Base-by-base conservation (phyloP, 2,329 filamentous ascomycete species). In the Aspergillus fijiensis region DNA sequence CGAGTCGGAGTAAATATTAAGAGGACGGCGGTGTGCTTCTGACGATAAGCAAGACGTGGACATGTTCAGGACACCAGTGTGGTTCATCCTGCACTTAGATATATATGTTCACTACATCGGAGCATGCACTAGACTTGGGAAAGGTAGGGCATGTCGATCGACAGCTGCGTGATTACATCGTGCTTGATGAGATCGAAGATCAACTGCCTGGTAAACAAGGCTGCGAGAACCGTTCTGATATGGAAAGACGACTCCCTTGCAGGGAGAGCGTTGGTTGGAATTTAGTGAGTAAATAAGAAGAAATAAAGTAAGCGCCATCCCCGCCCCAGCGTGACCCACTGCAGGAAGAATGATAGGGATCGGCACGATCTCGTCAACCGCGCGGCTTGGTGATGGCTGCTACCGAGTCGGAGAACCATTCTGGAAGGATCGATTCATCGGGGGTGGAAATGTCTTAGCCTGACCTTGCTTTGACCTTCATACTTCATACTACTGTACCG, bases 291-390 rank as follows among this genome's bases (percentile, higher is more conserved):
- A 66, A 57, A 62, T 63, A 57, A 66, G 60, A 55, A 55, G 57
- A 58, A 67, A 64, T 67, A 67, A 64, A 60, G 63, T 67, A 67
- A 56, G 59, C 66, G 61, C 64, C 63, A 67, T 66, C 64, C 60
- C 63, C 55, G 61, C 60, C 33, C 62, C 51, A 50, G 45, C 33
- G 45, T 53, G 64, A 67, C 64, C 66, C 66, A 67, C 64, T 19
- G 49, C 23, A 47, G 12, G 31, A 58, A 23, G 48, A 51, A 49
- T 53, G 50, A 56, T 57, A 57, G 60, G 56, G 64, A 64, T 67
- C 64, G 55, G 52, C 58, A 53, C 31, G 35, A 19, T 23, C 48
- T 21, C 48, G 57, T 59, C 55, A 61, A 52, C 59, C 55, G 60
- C 56, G 51, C 31, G 39, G 33, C 29, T 25, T 52, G 21, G 51